Base-by-base conservation (phyloP, 441 rosid species). In the Adansonia rubrostipa region DNA sequence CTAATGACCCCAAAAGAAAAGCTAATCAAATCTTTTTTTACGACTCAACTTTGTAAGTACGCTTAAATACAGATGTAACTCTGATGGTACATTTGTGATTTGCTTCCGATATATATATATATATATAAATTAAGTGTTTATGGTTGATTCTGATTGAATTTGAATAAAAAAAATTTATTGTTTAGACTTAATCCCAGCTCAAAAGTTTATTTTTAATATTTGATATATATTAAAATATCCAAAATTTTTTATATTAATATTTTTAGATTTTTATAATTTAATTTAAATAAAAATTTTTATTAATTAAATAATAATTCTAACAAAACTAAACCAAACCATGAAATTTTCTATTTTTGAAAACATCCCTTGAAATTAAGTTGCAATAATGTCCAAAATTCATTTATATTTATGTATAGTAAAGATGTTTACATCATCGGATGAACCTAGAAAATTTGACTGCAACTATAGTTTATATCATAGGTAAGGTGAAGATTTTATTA, bases 31-130 rank as follows among this genome's bases (percentile, higher is more conserved):
- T 28, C 40, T 36, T 15, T 4, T 28, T 11, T 62, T 60, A 10
- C 0, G 10, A 19, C 24, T 33, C 33, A 60, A 63, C 9, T 28
- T 63, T 33, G 47, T 33, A 63, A 14, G 45, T 63, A 33, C 45
- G 33, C 17, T 63, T n/a, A 60, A 10, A 40, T 17, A 14, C 7
- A 4, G 69, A 10, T 60, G 24, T 2, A 63, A 13, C 10, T 63
- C 4, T 65, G 70, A 40, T 40, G 20, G 48, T 40, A 65, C 70
- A 65, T 65, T n/a, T 65, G 13, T 65, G 70, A 40, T 36, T 36
- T 64, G 22, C 20, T 15, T 64, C 5, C 8, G 10, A 48, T 8
- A 1, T 48, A 13, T 13, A 9, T 10, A 3, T 48, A 8, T 36
- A 36, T 36, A 33, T 33, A 33, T 33, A 36, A 36, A 36, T 36